Conservation (phyloP, 108 stramenopile genomes). For the Cyclotella cryptica region DNA sequence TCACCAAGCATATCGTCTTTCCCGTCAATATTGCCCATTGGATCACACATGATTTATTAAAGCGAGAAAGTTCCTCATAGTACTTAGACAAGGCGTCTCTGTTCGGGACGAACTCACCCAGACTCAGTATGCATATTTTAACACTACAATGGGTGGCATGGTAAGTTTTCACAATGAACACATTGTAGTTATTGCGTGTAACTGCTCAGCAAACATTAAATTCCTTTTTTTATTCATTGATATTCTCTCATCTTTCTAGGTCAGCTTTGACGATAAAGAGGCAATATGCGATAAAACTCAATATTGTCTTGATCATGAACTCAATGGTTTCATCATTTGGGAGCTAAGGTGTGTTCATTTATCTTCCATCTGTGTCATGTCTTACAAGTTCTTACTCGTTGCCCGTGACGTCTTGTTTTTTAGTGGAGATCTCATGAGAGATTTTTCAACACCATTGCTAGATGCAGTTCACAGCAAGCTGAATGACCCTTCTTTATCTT, state of each 20-base stretch:
- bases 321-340: constrained; percentile 43
- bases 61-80: no score
- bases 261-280: constrained; percentile 36
- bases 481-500: constrained; percentile 27
- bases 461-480: constrained; percentile 41
- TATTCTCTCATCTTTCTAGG: no score
- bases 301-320: constrained; percentile 29
- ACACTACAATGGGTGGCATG: constrained; percentile 9
- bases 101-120: constrained; percentile 31
- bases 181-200: no score
- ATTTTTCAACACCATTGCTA: constrained; percentile 31
- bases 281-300: constrained; percentile 46
- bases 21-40: background rate
- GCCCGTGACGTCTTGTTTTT: no score
- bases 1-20: background rate
- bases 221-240: no score
- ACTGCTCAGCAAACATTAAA: no score
- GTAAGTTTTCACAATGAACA: constrained; percentile 34
- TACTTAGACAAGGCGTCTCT: background rate
- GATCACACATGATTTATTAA: no score
- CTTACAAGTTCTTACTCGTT: no score
- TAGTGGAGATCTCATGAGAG: constrained; percentile 22
- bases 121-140: constrained; percentile 34
- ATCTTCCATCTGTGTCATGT: no score
- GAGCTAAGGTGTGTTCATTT: constrained; percentile 12